Percentiles rank a stretch among this genome's conserved stretches.
phyloP scores from a whole-genome alignment of 768 basidiomycete genomes.

The Rhodotorula toruloides region DNA sequence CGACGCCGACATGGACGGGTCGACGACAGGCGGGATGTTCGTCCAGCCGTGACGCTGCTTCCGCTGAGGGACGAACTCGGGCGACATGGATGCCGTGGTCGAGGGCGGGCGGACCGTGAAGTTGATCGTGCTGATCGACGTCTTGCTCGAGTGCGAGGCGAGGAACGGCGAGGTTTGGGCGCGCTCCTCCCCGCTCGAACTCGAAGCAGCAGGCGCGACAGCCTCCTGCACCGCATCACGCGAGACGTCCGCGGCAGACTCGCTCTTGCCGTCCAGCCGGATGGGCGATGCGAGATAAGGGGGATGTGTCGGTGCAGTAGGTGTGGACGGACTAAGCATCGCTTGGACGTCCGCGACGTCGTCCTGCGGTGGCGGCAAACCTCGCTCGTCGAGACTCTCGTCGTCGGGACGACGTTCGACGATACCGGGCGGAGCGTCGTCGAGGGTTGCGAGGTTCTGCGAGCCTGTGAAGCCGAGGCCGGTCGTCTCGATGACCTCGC shows the following conservation, averaged over 20 bases:
- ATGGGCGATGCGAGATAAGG: slow-evolving; percentile 42
- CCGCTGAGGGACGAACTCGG: slow-evolving; percentile 20
- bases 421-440: slow-evolving; percentile 6
- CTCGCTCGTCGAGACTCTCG: slow-evolving; percentile 19
- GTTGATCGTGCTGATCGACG: slow-evolving; percentile 30
- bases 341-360: slow-evolving; percentile 38
- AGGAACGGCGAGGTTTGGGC: slow-evolving; percentile 14
- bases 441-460: slow-evolving; percentile 2
- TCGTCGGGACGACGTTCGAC: slow-evolving; percentile 5
- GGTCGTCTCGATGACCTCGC: slow-evolving; percentile 22
- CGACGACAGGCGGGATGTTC: slow-evolving; percentile 20
- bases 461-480: slow-evolving; percentile 38
- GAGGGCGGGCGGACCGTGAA: slow-evolving; percentile 34
- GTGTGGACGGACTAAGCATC: slow-evolving; percentile 30
- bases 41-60: slow-evolving; percentile 34
- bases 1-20: slow-evolving; percentile 19
- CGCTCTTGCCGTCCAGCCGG: slow-evolving; percentile 20
- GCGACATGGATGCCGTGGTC: slow-evolving; percentile 27
- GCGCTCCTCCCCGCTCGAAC: neutral
- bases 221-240: neutral
- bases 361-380: slow-evolving; percentile 23
- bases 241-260: slow-evolving; percentile 8
- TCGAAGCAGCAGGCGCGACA: neutral
- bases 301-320: neutral
- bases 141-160: slow-evolving; percentile 17